Conservation (phyloP, 139 green algal genomes). For the Chlorella sp. region DNA sequence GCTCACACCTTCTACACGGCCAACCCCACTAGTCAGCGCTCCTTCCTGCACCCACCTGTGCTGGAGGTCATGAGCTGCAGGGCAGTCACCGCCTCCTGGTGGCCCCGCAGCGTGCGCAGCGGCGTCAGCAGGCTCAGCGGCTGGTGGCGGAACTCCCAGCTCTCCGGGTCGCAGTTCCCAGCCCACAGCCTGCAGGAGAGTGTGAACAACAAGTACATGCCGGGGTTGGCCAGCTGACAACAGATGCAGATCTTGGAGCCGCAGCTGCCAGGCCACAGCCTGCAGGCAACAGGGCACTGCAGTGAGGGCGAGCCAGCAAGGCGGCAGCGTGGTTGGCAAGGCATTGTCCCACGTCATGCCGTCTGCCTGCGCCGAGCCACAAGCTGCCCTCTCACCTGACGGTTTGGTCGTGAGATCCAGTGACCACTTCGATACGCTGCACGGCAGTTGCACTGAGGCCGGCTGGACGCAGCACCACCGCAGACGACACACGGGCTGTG, state of each 20-base stretch:
- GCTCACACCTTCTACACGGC: no score
- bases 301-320: neutral
- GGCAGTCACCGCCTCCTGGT: conserved; percentile 32
- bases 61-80: conserved; percentile 23
- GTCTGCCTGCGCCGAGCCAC: no score
- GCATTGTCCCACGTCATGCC: no score
- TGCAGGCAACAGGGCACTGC: neutral
- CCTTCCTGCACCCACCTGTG: neutral
- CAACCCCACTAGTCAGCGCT: no score
- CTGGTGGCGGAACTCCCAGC: neutral
- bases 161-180: neutral
- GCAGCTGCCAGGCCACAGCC: neutral
- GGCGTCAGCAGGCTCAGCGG: conserved; percentile 35
- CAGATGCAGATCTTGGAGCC: no score
- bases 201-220: no score
- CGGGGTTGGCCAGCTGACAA: no score
- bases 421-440: neutral
- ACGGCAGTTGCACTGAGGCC: neutral
- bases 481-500: conserved; percentile 4
- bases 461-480: conserved; percentile 5
- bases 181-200: conserved; percentile 10
- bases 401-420: conserved; percentile 25
- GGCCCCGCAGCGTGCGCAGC: conserved; percentile 33
- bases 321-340: no score
- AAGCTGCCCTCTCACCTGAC: conserved; percentile 6